Percentiles rank a stretch among this genome's conserved stretches.
phyloP scores from a whole-genome alignment of 164 flowering plant genomes.

The Paratinospora sagittata region DNA sequence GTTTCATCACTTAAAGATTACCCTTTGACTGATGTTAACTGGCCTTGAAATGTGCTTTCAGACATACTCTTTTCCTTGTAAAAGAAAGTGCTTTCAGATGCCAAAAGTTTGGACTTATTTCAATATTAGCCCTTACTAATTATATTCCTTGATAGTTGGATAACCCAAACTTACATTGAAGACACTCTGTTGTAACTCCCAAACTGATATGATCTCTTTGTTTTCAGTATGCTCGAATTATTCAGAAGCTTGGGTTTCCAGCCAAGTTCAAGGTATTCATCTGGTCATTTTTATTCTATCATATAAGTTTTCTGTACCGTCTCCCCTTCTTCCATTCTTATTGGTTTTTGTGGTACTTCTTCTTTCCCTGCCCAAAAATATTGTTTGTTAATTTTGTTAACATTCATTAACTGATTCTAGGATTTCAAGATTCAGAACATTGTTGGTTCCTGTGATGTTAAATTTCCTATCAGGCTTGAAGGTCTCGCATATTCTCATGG shows the following conservation, averaged over 20 bases:
- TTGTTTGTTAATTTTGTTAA: not conserved
- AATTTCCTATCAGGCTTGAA: constrained; percentile 88
- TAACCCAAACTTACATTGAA: not conserved
- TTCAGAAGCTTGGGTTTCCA: constrained; percentile 91
- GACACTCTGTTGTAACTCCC: not conserved
- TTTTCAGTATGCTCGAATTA: constrained; percentile 84
- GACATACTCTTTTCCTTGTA: too few relatives aligned
- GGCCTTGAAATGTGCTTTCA: too few relatives aligned
- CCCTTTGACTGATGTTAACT: not conserved
- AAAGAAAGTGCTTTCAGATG: not conserved
- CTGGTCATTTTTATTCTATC: not conserved
- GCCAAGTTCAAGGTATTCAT: constrained; percentile 80
- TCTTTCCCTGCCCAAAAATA: not conserved
- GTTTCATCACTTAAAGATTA: too few relatives aligned
- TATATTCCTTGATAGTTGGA: not conserved
- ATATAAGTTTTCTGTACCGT: not conserved
- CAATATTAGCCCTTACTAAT: too few relatives aligned
- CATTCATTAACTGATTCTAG: constrained; percentile 26
- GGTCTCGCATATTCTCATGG: constrained; percentile 76
- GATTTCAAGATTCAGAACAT: constrained; percentile 92
- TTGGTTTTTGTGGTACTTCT: constrained; percentile 1
- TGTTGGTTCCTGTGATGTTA: constrained; percentile 92
- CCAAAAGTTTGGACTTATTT: too few relatives aligned
- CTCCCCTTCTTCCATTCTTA: not conserved
- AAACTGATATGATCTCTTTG: constrained; percentile 3